phyloP scores from a whole-genome alignment of 2,329 filamentous ascomycete species.

The Ascochyta clinopodiicola region DNA sequence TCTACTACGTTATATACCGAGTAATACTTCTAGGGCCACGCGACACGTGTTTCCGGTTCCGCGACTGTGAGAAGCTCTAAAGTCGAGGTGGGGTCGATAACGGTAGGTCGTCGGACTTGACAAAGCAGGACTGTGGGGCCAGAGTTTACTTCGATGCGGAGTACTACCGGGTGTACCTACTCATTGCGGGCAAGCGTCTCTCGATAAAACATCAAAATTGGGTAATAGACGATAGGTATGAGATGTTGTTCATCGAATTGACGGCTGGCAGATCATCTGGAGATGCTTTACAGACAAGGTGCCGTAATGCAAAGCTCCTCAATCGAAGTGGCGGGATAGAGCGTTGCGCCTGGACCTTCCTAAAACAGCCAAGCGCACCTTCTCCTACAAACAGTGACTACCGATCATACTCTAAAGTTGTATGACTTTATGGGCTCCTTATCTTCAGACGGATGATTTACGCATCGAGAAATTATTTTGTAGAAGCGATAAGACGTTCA shows the following conservation, averaged over 20 bases:
- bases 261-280: neutral
- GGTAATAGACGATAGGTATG: neutral
- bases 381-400: neutral
- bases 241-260: neutral
- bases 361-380: neutral
- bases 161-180: conserved; percentile 16
- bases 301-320: neutral
- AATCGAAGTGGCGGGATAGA: neutral
- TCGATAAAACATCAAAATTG: neutral
- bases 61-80: conserved; percentile 2
- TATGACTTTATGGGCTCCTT: neutral
- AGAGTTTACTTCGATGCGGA: conserved; percentile 1
- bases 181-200: conserved; percentile 2
- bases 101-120: conserved; percentile 6
- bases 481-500: neutral
- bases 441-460: neutral
- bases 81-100: conserved; percentile 17
- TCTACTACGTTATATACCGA: neutral
- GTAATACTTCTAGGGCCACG: neutral
- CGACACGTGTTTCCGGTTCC: conserved; percentile 16
- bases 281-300: neutral
- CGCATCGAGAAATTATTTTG: neutral
- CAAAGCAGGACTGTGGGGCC: neutral
- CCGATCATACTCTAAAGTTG: neutral
- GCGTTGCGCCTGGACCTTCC: conserved; percentile 5